Percentiles rank a stretch among this genome's conserved stretches.
Conservation (phyloP, 352 stramenopile genomes). For the Thraustochytrium striatum region DNA sequence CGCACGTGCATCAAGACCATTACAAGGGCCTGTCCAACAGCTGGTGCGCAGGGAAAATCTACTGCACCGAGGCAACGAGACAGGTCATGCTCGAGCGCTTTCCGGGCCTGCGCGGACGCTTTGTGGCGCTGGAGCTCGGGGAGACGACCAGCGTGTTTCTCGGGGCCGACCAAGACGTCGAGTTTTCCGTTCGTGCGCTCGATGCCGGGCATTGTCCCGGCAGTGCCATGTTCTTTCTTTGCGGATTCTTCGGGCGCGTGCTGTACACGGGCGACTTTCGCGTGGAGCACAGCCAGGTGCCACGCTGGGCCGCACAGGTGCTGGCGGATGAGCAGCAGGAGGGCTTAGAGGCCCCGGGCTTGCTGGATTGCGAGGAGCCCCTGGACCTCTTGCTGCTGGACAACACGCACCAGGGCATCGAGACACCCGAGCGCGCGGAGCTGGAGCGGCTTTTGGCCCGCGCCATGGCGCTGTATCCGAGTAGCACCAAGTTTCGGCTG, state of each 20-base stretch:
- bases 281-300: background rate
- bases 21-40: background rate
- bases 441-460: background rate
- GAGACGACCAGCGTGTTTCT: constrained; percentile 3
- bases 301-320: background rate
- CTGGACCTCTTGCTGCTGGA: constrained; percentile 24
- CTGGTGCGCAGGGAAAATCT: constrained; percentile 15
- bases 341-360: no score
- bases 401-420: constrained; percentile 25
- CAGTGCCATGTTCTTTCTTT: constrained; percentile 16
- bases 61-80: constrained; percentile 22
- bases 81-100: background rate
- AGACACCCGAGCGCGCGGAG: constrained; percentile 2
- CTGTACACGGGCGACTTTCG: constrained; percentile 35
- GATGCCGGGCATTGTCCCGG: constrained; percentile 39
- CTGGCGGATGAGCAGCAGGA: no score
- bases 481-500: background rate
- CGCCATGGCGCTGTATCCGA: background rate
- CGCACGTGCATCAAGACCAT: constrained; percentile 30
- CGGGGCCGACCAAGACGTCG: background rate
- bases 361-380: background rate
- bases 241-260: constrained; percentile 22
- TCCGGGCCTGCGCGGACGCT: background rate
- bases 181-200: background rate
- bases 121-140: background rate